Base-by-base conservation (phyloP, 345 rosid genomes). In the Corymbia maculata region DNA sequence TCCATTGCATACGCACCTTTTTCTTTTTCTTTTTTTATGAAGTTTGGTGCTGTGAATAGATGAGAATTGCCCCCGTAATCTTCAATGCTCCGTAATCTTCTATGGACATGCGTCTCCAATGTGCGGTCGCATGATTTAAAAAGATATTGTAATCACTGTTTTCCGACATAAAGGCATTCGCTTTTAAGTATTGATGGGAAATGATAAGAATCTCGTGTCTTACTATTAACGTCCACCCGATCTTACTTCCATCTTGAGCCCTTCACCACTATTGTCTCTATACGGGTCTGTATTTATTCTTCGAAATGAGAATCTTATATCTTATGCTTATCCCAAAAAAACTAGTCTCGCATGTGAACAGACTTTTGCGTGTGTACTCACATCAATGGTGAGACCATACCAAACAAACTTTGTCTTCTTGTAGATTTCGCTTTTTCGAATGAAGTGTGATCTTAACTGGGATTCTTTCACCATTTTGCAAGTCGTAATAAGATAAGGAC, bases 141-240 rank as follows among this genome's bases (percentile, higher is more conserved):
- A 19, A 9, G 14, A 36, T 9, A 6, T 2, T 12, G 0, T 9
- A 4, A 9, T 6, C 4, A 2, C 7, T 0, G 5, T 36, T 17
- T 36, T 6, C 42, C 42, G 4, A 36, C 42, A 36, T 36, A 36
- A 9, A 36, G 14, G 17, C 0, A 6, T 1, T 3, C 11, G 8
- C 14, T 10, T 0, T 1, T 13, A 13, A 24, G n/a, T 4, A 6
- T 75, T 42, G 45, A 9, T 2, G 8, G 14, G 19, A 7, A 4
- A 1, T 36, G 3, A 75, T 3, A 8, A 36, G 8, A 75, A 19
- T 21, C 8, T 1, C 0, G 2, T 19, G 7, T 42, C 5, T 36
- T 1, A 0, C 14, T 19, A 21, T 17, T 75, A 42, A 36, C 0
- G 11, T 19, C 47, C 3, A 10, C 42, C 19, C 2, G 8, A 49